These are phyloP conservation scores for Eimeria zaria DNA, from an alignment of 169 alveolate species.

Conservation along the genomic window DNA sequence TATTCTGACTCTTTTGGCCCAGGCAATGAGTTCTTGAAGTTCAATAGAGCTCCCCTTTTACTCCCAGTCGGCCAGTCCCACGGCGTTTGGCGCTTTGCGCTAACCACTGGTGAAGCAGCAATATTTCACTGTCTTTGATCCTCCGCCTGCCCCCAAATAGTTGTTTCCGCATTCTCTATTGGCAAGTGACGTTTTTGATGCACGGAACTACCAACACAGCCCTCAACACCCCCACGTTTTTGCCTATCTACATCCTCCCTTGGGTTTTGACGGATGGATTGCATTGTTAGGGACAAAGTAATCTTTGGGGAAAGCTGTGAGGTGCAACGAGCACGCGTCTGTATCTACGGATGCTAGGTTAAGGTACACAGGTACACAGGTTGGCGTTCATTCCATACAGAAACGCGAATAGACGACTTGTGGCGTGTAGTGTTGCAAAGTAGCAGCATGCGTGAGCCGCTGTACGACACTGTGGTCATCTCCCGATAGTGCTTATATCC, in stretches of 20 bases:
- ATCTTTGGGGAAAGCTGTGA: background rate
- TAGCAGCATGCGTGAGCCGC: background rate
- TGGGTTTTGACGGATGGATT: background rate
- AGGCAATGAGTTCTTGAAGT: constrained; percentile 4
- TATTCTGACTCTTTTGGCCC: background rate
- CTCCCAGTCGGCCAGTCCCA: background rate
- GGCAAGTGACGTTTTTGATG: background rate
- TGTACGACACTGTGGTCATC: background rate
- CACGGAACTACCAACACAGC: background rate
- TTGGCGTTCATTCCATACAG: background rate
- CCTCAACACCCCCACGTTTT: background rate
- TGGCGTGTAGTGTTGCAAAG: background rate
- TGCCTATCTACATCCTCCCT: background rate
- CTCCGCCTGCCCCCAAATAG: background rate
- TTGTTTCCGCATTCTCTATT: background rate
- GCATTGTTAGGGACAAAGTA: background rate
- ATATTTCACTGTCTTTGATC: background rate
- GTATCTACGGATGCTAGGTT: background rate
- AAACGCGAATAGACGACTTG: background rate
- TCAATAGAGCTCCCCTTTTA: background rate
- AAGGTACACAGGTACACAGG: background rate
- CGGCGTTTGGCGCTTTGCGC: constrained; percentile 58
- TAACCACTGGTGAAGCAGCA: constrained; percentile 68
- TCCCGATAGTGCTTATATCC: background rate
- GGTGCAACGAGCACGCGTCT: background rate